Evolutionary conservation across 176 grass and related monocot species (phyloP).

Genomic region (Pontederia paniculata): DNA sequence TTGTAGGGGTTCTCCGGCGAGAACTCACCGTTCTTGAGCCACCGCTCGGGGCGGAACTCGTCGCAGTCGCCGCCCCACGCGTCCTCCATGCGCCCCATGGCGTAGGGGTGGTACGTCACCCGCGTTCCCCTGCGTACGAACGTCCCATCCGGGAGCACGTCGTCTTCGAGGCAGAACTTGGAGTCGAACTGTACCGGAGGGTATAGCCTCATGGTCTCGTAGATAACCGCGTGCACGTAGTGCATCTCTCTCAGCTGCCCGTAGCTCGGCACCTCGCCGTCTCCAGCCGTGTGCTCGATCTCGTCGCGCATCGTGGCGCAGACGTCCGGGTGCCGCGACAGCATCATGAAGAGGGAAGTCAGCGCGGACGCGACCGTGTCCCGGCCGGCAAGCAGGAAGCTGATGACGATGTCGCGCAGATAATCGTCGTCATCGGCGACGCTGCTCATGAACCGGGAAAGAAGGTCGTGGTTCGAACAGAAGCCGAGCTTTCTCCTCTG

Average conservation of each 20-base stretch:
- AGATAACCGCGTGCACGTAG: conserved; percentile 32
- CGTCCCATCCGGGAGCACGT: conserved; percentile 57
- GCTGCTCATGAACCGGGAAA: conserved; percentile 54
- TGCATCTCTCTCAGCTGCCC: neutral
- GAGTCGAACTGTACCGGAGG: conserved; percentile 72
- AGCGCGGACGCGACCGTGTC: conserved; percentile 63
- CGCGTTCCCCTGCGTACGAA: conserved; percentile 28
- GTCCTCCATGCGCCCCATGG: conserved; percentile 50
- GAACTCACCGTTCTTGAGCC: neutral
- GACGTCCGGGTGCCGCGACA: conserved; percentile 33
- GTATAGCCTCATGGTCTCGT: conserved; percentile 62
- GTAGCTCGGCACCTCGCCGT: conserved; percentile 8
- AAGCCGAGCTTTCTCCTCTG: conserved; percentile 42
- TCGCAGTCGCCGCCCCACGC: conserved; percentile 29
- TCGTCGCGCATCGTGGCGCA: conserved; percentile 36
- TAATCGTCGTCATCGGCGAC: conserved; percentile 33
- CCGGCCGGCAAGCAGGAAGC: conserved; percentile 56
- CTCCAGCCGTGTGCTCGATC: conserved; percentile 20
- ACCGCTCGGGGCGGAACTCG: conserved; percentile 32
- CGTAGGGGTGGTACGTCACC: conserved; percentile 60
- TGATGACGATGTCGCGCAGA: conserved; percentile 75
- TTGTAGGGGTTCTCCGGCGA: conserved; percentile 21
- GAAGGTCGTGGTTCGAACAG: conserved; percentile 41
- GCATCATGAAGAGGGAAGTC: conserved; percentile 51
- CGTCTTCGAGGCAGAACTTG: conserved; percentile 46